Evolutionary conservation across 306 rosid species (phyloP), one percentile per base, ranked within the genome.

Genomic region (Fragaria ananassa): DNA sequence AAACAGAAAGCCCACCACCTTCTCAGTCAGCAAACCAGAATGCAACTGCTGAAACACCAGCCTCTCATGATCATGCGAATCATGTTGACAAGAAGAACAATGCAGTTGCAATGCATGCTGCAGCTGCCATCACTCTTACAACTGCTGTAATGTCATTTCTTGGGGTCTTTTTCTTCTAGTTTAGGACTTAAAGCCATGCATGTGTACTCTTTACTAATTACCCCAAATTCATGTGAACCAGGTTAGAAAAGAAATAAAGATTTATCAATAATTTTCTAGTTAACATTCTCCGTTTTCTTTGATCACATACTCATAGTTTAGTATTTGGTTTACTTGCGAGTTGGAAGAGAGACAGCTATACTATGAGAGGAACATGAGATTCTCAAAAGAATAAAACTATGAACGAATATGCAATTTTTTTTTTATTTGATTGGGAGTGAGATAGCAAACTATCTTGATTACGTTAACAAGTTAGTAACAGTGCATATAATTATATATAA

Each of bases 1-100:
- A 17, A 8, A 15, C 17, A 23, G 64, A 76, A 54, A 76, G 31
- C 6, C 45, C 92, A 9, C 84, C 93, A 9, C 88, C 94, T 0
- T 78, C 71, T 23, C 58, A 84, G 10, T 68, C 81, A 10, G 46
- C 29, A 25, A 42, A 42, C 73, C 80, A 63, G 1, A 79, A 7
- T 58, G 69, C 86, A n/a, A 50, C 75, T 35, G 53, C 37, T 61
- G 66, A 14, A 12, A 0, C 66, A 61, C 66, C 66, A 5, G 61
- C 27, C 3, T 4, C n/a, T 8, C 19, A 53, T 19, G 60, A 8
- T n/a, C 60, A 53, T 53, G 25, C 54, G 19, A 4, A 50, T 18
- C 76, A 72, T 0, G 47, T 3, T 44, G 41, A n/a, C 57, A 29
- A 2, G 10, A 80, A 70, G 60, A 67, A 3, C 4, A 68, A 23